Percentiles rank a stretch among this genome's conserved stretches.
Conservation (phyloP, 768 basidiomycete genomes). For the Trametopsis cervina region DNA sequence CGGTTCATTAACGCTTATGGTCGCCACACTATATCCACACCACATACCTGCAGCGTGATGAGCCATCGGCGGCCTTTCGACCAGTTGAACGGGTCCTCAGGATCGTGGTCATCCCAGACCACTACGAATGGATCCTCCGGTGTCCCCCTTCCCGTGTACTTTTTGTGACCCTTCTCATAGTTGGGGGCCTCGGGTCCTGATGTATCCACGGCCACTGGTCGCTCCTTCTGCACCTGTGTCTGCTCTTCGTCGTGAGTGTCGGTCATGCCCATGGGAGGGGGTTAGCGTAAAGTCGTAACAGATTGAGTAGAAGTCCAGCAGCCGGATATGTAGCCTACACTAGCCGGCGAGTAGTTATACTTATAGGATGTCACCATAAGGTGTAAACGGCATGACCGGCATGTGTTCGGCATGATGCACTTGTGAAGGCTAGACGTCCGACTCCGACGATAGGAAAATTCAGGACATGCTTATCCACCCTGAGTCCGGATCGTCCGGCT, state of each 20-base stretch:
- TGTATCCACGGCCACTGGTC: neutral
- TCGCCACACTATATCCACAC: neutral
- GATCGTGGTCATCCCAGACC: constrained; percentile 44
- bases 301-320: no score
- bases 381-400: no score
- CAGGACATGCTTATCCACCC: no score
- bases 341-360: no score
- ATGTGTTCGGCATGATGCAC: no score
- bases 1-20: neutral
- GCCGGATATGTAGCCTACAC: no score
- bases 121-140: constrained; percentile 44
- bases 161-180: constrained; percentile 1
- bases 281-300: no score
- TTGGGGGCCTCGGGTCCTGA: neutral
- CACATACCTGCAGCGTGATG: constrained; percentile 44
- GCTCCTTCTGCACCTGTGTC: neutral
- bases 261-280: neutral
- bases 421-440: no score
- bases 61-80: constrained; percentile 39
- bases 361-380: no score
- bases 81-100: constrained; percentile 55
- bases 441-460: no score
- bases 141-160: constrained; percentile 41
- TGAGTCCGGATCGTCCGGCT: no score
- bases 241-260: constrained; percentile 2